Evolutionary conservation across 2,329 filamentous ascomycete species (phyloP).

Genomic region (Elsinoe necatrix): DNA sequence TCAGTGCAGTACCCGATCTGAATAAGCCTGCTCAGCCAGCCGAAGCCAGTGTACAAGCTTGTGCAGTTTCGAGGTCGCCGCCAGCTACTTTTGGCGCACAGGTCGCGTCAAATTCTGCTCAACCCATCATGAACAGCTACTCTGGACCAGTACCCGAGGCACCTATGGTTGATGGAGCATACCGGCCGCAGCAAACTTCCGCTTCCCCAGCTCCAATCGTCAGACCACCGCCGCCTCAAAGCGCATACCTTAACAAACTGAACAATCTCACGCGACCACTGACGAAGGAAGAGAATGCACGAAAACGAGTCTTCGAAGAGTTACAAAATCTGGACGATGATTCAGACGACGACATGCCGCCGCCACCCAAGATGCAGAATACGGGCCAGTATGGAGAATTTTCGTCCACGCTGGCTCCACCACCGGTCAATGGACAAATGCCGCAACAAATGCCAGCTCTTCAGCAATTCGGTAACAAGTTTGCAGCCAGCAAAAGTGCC

Average conservation of each 20-base stretch:
- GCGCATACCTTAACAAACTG: conserved; percentile 19
- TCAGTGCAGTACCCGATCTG: conserved; percentile 38
- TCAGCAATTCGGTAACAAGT: neutral
- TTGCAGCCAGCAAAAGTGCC: neutral
- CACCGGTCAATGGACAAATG: neutral
- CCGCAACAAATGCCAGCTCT: neutral
- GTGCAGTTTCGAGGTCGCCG: neutral
- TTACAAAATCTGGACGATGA: conserved; percentile 46
- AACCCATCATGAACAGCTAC: neutral
- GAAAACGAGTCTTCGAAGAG: conserved; percentile 47
- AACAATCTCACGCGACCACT: conserved; percentile 22
- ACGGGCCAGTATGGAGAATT: conserved; percentile 3
- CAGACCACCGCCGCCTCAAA: neutral
- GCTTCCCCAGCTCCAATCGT: neutral
- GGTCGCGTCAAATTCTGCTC: conserved; percentile 10
- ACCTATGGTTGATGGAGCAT: conserved; percentile 1
- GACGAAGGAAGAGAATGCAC: conserved; percentile 48
- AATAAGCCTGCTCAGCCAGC: conserved; percentile 21
- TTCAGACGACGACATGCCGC: conserved; percentile 39
- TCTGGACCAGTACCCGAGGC: neutral
- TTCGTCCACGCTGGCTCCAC: neutral
- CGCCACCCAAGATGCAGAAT: conserved; percentile 30
- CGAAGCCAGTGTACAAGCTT: conserved; percentile 1
- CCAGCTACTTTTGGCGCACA: conserved; percentile 17
- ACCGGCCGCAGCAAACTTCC: neutral